These are phyloP conservation scores for Aquilaria yunnanensis DNA, from an alignment of 345 rosid genomes.

Conservation along the genomic window DNA sequence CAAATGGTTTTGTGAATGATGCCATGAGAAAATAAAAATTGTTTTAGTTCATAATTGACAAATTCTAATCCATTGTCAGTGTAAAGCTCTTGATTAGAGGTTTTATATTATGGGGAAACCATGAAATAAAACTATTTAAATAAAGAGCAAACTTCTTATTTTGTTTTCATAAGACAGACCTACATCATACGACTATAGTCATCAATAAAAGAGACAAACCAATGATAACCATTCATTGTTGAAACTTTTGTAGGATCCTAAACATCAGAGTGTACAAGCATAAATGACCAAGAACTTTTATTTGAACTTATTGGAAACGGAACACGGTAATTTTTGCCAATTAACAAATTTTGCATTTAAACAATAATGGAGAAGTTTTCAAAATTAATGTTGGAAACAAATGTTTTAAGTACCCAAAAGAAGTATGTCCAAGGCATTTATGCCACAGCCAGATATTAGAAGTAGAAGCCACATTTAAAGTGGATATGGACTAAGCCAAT, in stretches of 20 bases:
- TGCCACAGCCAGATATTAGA: not conserved
- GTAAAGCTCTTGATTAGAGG: not conserved
- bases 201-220: slow-evolving; percentile 9
- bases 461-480: not conserved
- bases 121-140: slow-evolving; percentile 1
- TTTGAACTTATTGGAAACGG: too few relatives aligned
- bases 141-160: too few relatives aligned
- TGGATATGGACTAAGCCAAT: not conserved
- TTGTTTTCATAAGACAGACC: not conserved
- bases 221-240: not conserved
- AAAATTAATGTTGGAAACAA: not conserved
- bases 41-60: not conserved
- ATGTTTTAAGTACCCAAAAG: not conserved
- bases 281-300: not conserved
- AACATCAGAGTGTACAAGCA: not conserved
- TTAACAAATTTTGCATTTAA: too few relatives aligned
- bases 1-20: not conserved
- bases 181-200: slow-evolving; percentile 5
- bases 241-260: not conserved
- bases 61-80: slow-evolving; percentile 1
- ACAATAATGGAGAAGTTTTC: too few relatives aligned
- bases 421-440: not conserved
- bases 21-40: too few relatives aligned
- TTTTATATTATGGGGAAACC: not conserved
- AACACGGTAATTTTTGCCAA: too few relatives aligned